Base-by-base conservation (phyloP, 768 basidiomycete genomes). In the Galerina sulciceps region DNA sequence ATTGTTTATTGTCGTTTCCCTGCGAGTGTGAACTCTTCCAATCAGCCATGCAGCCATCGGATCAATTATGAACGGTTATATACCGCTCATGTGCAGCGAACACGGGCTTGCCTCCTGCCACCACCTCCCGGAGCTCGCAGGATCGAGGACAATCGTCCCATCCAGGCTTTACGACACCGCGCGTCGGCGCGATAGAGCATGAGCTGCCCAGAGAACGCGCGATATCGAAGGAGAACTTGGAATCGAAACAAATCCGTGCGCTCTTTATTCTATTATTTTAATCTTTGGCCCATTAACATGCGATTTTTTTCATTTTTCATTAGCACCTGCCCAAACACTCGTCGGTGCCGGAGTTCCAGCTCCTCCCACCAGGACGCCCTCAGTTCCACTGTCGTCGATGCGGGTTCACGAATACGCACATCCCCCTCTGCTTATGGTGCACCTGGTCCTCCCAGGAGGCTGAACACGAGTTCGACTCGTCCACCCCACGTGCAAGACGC, bases 361-460 rank as follows among this genome's bases (percentile, higher is more conserved):
- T 82, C 15, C 65, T 71, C n/a, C 78, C 73, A 31, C 56, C 65
- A 37, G 68, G 73, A 59, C 73, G 79, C 51, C 80, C 80, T 0
- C 65, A 77, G 49, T 83, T 83, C 61, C 74, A 73, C n/a, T 83
- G 81, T 70, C 71, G 60, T 34, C 73, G 65, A 46, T 83, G 81
- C 55, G 81, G 81, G 10, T 82, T 81, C 53, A 69, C 74, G 36
- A 82, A 82, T 50, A 73, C 79, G 43, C 75, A 78, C 63, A 72
- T 83, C 55, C 79, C 82, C 22, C 71, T 83, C 58, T 83, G 81
- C 70, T 66, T 82, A 15, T 83, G 81, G 79, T 82, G 82, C 65
- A 67, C 74, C 60, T 83, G 81, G 80, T 74, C 78, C 4, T 81
- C 79, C 22, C 65, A 71, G 15, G 75, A 70, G 51, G 76, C 80